Evolutionary conservation across 2,329 filamentous ascomycete species (phyloP).

Genomic region (Colletotrichum coccodes): DNA sequence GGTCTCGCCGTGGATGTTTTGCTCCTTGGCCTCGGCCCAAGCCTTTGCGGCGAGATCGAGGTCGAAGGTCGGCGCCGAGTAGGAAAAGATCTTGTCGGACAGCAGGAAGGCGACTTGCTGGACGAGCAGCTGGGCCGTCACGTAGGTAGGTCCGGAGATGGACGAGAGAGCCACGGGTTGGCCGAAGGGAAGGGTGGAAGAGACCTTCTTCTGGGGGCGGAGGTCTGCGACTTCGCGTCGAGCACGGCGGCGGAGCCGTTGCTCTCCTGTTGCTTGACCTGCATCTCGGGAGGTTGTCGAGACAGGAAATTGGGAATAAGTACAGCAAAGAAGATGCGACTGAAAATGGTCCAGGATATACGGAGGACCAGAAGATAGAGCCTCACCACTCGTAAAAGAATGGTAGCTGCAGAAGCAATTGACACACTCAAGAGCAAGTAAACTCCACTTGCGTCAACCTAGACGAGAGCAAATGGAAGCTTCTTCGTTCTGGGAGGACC

Average conservation of each 20-base stretch:
- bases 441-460: constrained; percentile 26
- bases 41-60: constrained; percentile 84
- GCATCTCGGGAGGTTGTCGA: constrained; percentile 19
- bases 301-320: constrained; percentile 5
- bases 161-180: constrained; percentile 63
- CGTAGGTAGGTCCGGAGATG: constrained; percentile 89
- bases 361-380: constrained; percentile 17
- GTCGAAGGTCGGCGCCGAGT: constrained; percentile 93
- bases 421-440: constrained; percentile 22
- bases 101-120: constrained; percentile 96
- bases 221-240: constrained; percentile 41
- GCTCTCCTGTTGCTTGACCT: constrained; percentile 50
- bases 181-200: constrained; percentile 67
- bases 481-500: constrained; percentile 24
- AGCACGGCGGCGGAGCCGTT: constrained; percentile 44
- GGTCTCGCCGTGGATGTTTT: constrained; percentile 84
- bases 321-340: constrained; percentile 22
- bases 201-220: constrained; percentile 52
- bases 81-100: constrained; percentile 97
- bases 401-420: constrained; percentile 18
- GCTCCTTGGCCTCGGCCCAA: constrained; percentile 77
- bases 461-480: constrained; percentile 7
- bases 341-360: constrained; percentile 13
- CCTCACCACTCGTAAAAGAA: constrained; percentile 23
- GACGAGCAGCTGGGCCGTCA: constrained; percentile 91